phyloP scores from a whole-genome alignment of 2,329 filamentous ascomycete genomes.

The Microdochium paspali region DNA sequence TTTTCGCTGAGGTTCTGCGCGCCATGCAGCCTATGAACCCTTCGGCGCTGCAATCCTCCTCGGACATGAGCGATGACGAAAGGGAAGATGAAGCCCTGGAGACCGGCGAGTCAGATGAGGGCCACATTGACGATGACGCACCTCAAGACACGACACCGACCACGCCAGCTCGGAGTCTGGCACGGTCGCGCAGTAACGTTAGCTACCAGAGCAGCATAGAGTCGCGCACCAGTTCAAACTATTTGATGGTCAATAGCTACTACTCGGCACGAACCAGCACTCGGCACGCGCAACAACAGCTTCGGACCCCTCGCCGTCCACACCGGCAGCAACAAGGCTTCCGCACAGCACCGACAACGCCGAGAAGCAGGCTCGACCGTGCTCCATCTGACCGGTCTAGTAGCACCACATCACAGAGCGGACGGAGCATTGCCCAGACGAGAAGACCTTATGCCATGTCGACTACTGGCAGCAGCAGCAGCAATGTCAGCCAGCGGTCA shows the following conservation, averaged over 20 bases:
- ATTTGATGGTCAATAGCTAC: neutral
- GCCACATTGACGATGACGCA: slow-evolving; percentile 27
- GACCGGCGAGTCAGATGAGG: slow-evolving; percentile 11
- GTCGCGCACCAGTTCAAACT: neutral
- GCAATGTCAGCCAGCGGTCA: neutral
- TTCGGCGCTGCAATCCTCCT: slow-evolving; percentile 32
- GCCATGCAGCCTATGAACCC: slow-evolving; percentile 60
- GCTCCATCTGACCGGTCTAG: neutral
- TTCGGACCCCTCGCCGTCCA: neutral
- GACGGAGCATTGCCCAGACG: neutral
- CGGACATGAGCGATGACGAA: slow-evolving; percentile 6
- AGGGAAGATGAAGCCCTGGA: slow-evolving; percentile 5
- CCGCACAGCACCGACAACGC: slow-evolving; percentile 1
- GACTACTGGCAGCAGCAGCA: neutral
- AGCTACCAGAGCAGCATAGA: slow-evolving; percentile 2
- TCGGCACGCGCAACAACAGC: neutral
- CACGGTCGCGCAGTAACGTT: slow-evolving; percentile 13
- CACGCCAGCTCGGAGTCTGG: slow-evolving; percentile 19
- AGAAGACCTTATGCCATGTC: neutral
- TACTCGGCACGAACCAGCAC: neutral
- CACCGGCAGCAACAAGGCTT: neutral
- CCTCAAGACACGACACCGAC: slow-evolving; percentile 31
- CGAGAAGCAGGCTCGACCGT: neutral
- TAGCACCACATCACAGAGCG: neutral
- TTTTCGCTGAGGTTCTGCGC: slow-evolving; percentile 73